phyloP scores from a whole-genome alignment of 139 green algal species.

The Pseudopediastrum boryanum region DNA sequence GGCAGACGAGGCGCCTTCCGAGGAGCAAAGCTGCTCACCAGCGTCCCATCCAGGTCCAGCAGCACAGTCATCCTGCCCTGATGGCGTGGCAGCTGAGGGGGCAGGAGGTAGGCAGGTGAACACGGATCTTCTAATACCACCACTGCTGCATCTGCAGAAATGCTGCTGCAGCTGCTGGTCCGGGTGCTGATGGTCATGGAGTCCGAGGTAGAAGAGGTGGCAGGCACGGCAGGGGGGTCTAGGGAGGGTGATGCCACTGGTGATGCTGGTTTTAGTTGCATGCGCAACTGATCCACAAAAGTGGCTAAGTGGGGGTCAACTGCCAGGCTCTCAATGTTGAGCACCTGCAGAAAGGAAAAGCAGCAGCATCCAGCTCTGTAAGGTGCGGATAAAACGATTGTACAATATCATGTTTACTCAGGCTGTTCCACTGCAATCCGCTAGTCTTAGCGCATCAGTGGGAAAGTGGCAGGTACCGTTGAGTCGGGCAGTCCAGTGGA shows the following conservation, averaged over 20 bases:
- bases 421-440: no score
- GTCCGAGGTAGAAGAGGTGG: no score
- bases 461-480: neutral
- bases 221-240: no score
- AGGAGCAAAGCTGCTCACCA: conserved; percentile 82
- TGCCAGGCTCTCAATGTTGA: conserved; percentile 78
- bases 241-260: conserved; percentile 23
- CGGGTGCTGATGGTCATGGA: conserved; percentile 1
- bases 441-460: neutral
- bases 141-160: neutral
- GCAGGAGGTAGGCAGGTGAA: neutral
- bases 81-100: conserved; percentile 2
- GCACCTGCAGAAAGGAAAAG: conserved; percentile 46
- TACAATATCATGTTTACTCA: no score
- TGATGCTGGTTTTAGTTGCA: conserved; percentile 29
- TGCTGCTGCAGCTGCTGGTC: conserved; percentile 5
- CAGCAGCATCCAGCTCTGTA: no score
- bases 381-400: no score
- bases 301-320: conserved; percentile 71
- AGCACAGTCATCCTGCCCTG: conserved; percentile 71
- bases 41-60: conserved; percentile 90
- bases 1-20: conserved; percentile 69
- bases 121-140: neutral
- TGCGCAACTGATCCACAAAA: conserved; percentile 68
- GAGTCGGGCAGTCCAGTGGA: no score